These are phyloP conservation scores for Trichoderma sp. DNA, from an alignment of 2,329 filamentous ascomycete species.

Conservation along the genomic window DNA sequence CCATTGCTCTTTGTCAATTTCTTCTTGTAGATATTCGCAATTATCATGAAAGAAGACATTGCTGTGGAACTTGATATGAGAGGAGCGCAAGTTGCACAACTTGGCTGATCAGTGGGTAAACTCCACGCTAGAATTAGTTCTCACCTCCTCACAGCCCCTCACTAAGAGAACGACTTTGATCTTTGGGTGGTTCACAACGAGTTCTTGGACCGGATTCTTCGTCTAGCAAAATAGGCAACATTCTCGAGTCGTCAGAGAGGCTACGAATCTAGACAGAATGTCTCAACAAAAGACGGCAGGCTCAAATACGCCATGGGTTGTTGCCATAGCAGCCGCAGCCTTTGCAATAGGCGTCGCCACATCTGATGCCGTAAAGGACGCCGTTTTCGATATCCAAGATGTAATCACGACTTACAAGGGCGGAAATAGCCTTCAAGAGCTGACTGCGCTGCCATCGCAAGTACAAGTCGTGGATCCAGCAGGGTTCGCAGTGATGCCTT, in stretches of 20 bases:
- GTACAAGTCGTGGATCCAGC: conserved; percentile 17
- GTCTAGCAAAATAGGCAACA: not conserved
- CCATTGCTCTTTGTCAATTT: not conserved
- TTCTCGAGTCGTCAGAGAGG: not conserved
- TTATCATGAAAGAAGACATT: not conserved
- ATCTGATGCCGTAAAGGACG: not conserved
- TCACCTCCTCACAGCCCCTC: not conserved
- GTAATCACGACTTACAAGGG: not conserved
- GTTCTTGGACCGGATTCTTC: not conserved
- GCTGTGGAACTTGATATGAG: not conserved
- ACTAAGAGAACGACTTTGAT: not conserved
- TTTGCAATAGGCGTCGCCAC: conserved; percentile 18
- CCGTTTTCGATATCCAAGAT: not conserved
- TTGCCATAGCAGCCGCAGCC: not conserved
- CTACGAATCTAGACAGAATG: not conserved
- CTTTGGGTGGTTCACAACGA: not conserved
- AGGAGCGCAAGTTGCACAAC: not conserved
- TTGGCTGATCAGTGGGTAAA: not conserved
- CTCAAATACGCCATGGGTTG: not conserved
- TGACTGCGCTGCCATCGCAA: conserved; percentile 8
- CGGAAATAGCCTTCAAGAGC: not conserved
- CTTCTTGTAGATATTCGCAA: not conserved
- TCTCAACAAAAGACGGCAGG: not conserved
- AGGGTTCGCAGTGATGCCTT: conserved; percentile 1
- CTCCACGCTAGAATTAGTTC: not conserved